Evolutionary conservation across 176 grass and related monocot genomes (phyloP).

Genomic region (Puya raimondii): DNA sequence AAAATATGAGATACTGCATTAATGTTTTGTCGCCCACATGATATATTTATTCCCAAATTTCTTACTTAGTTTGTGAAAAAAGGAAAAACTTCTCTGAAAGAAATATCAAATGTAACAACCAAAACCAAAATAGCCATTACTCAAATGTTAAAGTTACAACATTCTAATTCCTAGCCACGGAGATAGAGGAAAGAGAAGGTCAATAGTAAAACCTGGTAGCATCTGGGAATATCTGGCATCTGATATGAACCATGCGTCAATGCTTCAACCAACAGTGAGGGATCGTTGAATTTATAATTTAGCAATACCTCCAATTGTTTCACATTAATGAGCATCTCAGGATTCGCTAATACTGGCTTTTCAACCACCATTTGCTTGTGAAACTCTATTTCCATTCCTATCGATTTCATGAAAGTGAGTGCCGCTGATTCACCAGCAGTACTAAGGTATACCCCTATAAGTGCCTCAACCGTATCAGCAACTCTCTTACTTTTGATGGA

Average conservation of each 20-base stretch:
- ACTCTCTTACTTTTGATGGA: constrained; percentile 54
- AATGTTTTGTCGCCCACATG: too few species aligned
- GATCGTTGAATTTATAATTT: constrained; percentile 44
- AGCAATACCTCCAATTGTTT: constrained; percentile 35
- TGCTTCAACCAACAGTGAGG: constrained; percentile 56
- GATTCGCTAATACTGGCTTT: constrained; percentile 16
- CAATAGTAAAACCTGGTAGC: constrained; percentile 51
- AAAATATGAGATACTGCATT: too few species aligned
- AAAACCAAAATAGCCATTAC: too few species aligned
- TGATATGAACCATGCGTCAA: constrained; percentile 70
- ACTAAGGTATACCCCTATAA: constrained; percentile 52
- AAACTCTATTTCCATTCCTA: constrained; percentile 54
- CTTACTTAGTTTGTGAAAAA: too few species aligned
- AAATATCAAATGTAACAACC: neutral
- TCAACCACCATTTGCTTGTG: constrained; percentile 23
- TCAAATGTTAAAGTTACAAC: too few species aligned
- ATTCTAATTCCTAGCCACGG: neutral
- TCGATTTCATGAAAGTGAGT: constrained; percentile 39
- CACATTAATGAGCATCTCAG: constrained; percentile 42
- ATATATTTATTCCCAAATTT: too few species aligned
- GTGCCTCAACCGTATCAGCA: constrained; percentile 62
- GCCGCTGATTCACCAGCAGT: constrained; percentile 48
- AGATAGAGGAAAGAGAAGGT: neutral
- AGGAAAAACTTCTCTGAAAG: neutral
- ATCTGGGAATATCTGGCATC: constrained; percentile 36